Evolutionary conservation across 495 filamentous ascomycete genomes (phyloP), one percentile per base, ranked within the genome.

Genomic region (Penicillium parvum): DNA sequence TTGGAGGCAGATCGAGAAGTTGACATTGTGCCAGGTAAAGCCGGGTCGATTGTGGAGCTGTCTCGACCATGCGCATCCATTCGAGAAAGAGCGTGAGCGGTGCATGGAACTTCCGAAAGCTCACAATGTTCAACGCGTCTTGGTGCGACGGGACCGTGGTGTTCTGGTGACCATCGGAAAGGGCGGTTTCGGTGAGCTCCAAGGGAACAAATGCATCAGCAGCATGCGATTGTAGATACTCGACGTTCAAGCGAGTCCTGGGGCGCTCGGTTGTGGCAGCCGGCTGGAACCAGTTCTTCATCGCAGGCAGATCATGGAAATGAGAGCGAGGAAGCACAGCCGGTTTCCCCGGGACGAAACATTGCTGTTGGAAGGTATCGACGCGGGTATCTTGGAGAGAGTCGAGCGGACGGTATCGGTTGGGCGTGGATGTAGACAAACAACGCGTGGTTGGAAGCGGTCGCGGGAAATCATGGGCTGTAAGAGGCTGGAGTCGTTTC

Each of bases 21-120:
- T 84, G 67, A 9, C 81, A 82, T 69, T 98, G 92, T 0, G 92
- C 90, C 16, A 98, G 80, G 59, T 96, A 96, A 5, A 96, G 69
- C 2, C 65, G 60, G 2, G 49, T 55, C 1, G 62, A 35, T 21
- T 64, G 61, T 6, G 69, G 52, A 14, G 57, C 46, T 2, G 49
- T 54, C 26, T 67, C 50, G 9, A 57, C 62, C n/a, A 53, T 39
- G 37, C 52, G 52, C 23, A 71, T 66, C 74, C 76, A 81, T 34
- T 73, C 58, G 14, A 85, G 68, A 52, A 85, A 82, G 15, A 82
- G 56, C 8, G 60, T 57, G 2, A 85, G 55, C 2, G 80, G 76
- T 12, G 75, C 80, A 28, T 77, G 63, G 38, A 80, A 69, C n/a
- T 75, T 72, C 26, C 72, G 60, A 48, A 85, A 85, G 29, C 47